phyloP scores from a whole-genome alignment of 768 basidiomycete genomes.

The Mycena rebaudengoi region DNA sequence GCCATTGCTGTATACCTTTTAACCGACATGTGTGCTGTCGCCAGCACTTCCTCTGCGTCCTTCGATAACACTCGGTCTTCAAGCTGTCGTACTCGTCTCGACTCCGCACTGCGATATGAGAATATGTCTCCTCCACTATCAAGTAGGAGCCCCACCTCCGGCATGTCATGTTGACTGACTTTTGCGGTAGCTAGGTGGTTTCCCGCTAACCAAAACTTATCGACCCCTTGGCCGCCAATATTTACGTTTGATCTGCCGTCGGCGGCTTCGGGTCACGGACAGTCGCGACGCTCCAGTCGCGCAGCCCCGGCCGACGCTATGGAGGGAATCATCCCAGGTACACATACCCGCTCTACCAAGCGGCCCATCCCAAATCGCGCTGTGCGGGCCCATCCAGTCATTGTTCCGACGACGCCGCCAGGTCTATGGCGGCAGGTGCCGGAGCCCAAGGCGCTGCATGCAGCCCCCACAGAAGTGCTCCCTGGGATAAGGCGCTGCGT shows the following conservation, averaged over 20 bases:
- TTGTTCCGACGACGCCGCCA: conserved; percentile 23
- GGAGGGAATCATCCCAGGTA: conserved; percentile 3
- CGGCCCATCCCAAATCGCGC: conserved; percentile 23
- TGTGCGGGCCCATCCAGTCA: conserved; percentile 16
- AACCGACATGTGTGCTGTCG: background rate
- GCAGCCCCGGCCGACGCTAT: background rate
- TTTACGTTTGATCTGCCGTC: conserved; percentile 7
- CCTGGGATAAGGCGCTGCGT: background rate
- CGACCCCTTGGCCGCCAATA: conserved; percentile 24
- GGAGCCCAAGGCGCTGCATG: background rate
- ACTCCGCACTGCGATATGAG: background rate
- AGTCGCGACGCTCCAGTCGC: background rate
- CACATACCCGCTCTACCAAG: conserved; percentile 10
- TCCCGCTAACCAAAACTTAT: conserved; percentile 6
- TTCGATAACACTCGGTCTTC: background rate
- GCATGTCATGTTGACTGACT: background rate
- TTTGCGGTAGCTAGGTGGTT: conserved; percentile 13
- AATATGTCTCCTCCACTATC: background rate
- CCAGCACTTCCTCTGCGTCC: background rate
- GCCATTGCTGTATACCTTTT: background rate
- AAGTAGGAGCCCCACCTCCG: background rate
- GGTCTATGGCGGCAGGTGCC: conserved; percentile 21
- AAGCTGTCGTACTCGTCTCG: background rate
- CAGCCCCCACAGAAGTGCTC: background rate
- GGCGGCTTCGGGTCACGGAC: background rate